Base-by-base conservation (phyloP, 768 basidiomycete species). In the Hydnomerulius pinastri region DNA sequence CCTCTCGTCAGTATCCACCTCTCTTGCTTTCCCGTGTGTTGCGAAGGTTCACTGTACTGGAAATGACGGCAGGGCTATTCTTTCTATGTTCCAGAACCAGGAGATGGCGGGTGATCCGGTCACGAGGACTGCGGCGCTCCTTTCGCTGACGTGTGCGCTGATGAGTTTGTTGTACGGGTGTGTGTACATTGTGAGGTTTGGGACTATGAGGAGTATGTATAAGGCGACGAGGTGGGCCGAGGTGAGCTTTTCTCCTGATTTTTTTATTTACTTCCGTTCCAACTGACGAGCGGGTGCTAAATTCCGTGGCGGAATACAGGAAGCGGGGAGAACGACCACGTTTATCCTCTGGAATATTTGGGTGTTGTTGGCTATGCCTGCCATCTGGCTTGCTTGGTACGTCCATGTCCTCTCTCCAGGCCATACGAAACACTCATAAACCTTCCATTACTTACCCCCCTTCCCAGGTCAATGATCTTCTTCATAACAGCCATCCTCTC, bases 111-210 rank as follows among this genome's bases (percentile, higher is more conserved):
- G 71, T 5, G 85, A 87, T 55, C 82, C 86, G 0, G 51, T 88
- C 9, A 83, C 80, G 4, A 77, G 87, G 35, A 83, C 80, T 2
- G 70, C 78, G 0, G 83, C 85, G 0, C 68, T 89, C 4, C 60
- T 86, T n/a, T 86, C 86, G 4, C 68, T 90, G 17, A 71, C 82
- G 0, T 86, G 79, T 30, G 82, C 85, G 1, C 59, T 88, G 51
- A 82, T 88, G 79, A 87, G 86, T 56, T 69, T 90, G 18, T 77
- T 78, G 3, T 90, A 81, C 60, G 88, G 88, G 0, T 87, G 87
- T 56, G 75, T 86, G 48, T 90, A 85, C 65, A 88, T 86, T 13
- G 72, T 90, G 13, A 72, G 85, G 23, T 90, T 90, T 51, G 79
- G 80, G 12, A 81, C 78, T 1, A 90, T 90, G 87, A 75, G 79